Evolutionary conservation across 2,329 filamentous ascomycete species (phyloP), one percentile per base, ranked within the genome.

Genomic region (Neofusicoccum cordaticola): DNA sequence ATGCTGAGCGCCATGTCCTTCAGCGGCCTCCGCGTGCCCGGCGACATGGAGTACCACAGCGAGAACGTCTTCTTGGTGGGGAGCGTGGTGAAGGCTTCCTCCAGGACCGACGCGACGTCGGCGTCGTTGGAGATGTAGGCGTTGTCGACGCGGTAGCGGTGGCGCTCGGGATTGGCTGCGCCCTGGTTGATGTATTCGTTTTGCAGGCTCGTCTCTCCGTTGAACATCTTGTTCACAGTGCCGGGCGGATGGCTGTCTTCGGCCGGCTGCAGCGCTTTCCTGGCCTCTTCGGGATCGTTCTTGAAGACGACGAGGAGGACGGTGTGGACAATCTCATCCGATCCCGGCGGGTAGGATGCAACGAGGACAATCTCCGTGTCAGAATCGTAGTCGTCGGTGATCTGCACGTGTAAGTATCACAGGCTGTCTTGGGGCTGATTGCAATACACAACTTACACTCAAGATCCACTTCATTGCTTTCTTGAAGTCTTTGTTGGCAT

Each of bases 1-100:
- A 85, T 80, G 34, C 79, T 82, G 13, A 85, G 72, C 3, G 84
- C 84, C 84, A 86, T 86, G 64, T 83, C 81, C 0, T 78, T 75
- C 41, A 81, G 71, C 35, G 66, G 50, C 2, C 78, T 72, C 31
- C 76, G 72, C 45, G 80, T 83, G 34, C 77, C 78, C 0, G 84
- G 84, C 11, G 60, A 27, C 62, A 68, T 68, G 35, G 60, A 63
- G 37, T 56, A 60, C 63, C 53, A 65, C 4, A 65, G 56, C 17
- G 56, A 65, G 53, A 60, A 61, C n/a, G 63, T 35, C 17, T 65
- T 61, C 34, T 37, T 37, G 22, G 53, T 65, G 6, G 53, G 63
- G 1, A 65, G 47, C 22, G 53, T 65, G 44, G 65, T 48, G 27
- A 61, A 61, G 4, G 52, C 44, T 12, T 73, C 67, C 66, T 83